Conservation (phyloP, 495 filamentous ascomycete genomes). For the Aspergillus nidulans region DNA sequence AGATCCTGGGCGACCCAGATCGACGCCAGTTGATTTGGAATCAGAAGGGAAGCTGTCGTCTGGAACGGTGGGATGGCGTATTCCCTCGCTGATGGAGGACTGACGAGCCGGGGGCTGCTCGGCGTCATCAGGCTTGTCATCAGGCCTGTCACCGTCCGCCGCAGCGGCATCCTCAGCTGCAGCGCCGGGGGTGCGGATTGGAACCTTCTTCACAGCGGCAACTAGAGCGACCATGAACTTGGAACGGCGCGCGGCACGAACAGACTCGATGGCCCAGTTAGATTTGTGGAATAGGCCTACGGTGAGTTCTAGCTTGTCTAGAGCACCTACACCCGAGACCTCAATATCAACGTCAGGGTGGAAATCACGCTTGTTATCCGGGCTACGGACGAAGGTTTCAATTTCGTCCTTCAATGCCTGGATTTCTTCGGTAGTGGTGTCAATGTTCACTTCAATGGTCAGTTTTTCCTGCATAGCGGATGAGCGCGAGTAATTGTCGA, state of each 20-base stretch:
- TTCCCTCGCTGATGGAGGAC: slow-evolving; percentile 7
- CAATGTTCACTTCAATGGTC: slow-evolving; percentile 72
- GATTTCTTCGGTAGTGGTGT: slow-evolving; percentile 83
- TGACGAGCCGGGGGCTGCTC: slow-evolving; percentile 7
- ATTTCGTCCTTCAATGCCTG: slow-evolving; percentile 77
- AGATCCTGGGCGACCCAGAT: slow-evolving; percentile 27
- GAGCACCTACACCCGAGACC: slow-evolving; percentile 72
- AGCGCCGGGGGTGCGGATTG: slow-evolving; percentile 55
- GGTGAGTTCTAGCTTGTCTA: slow-evolving; percentile 81
- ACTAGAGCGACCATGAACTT: slow-evolving; percentile 97
- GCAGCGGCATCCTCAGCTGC: slow-evolving; percentile 13
- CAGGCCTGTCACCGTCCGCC: slow-evolving; percentile 1
- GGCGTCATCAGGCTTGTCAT: slow-evolving; percentile 5
- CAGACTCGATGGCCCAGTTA: slow-evolving; percentile 91
- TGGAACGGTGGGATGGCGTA: slow-evolving; percentile 6
- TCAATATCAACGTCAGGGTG: slow-evolving; percentile 76
- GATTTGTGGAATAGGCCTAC: slow-evolving; percentile 87
- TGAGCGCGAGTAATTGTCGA: slow-evolving; percentile 86
- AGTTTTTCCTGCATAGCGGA: slow-evolving; percentile 89
- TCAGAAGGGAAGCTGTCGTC: slow-evolving; percentile 14
- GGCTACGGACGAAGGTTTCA: slow-evolving; percentile 73
- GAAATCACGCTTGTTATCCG: slow-evolving; percentile 89
- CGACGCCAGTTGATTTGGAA: slow-evolving; percentile 34
- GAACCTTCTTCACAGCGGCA: slow-evolving; percentile 77
- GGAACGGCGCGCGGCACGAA: slow-evolving; percentile 77